A percentile compares a stretch with the other conserved stretches of the same genome.
Evolutionary conservation across 108 stramenopile genomes (phyloP).

Genomic region (Seminavis robusta): DNA sequence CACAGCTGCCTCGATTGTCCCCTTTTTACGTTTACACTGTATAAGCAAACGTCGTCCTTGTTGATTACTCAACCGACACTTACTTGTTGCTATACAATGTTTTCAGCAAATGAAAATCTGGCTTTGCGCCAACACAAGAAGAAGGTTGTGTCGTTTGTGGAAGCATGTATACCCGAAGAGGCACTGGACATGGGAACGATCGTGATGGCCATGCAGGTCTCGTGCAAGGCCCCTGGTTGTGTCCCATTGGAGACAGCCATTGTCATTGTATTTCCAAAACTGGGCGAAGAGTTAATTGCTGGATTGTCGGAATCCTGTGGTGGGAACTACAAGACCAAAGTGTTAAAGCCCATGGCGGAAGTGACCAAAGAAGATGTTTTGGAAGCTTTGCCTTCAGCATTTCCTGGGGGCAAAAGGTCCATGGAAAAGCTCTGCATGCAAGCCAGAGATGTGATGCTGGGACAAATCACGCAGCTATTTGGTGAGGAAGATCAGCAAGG

Average conservation of each 20-base stretch:
- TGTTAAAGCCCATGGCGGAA: slow-evolving; percentile 81
- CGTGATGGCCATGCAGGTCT: slow-evolving; percentile 89
- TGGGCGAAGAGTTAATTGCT: slow-evolving; percentile 13
- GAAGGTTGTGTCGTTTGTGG: slow-evolving; percentile 66
- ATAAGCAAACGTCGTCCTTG: too few relatives aligned
- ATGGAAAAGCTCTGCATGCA: slow-evolving; percentile 52
- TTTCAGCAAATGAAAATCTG: slow-evolving; percentile 89
- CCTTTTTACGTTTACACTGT: too few relatives aligned
- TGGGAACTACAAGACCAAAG: slow-evolving; percentile 65
- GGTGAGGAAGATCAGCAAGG: slow-evolving; percentile 37
- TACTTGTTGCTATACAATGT: too few relatives aligned
- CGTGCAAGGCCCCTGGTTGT: slow-evolving; percentile 78
- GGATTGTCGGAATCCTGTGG: slow-evolving; percentile 23
- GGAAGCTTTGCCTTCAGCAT: slow-evolving; percentile 76
- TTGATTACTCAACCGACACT: too few relatives aligned
- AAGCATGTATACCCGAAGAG: slow-evolving; percentile 71
- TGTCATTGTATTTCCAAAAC: slow-evolving; percentile 76
- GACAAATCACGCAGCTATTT: slow-evolving; percentile 75
- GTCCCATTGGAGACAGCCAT: slow-evolving; percentile 87
- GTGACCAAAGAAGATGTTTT: slow-evolving; percentile 79
- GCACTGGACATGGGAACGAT: slow-evolving; percentile 71
- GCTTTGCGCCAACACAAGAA: slow-evolving; percentile 80
- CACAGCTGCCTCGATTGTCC: too few relatives aligned
- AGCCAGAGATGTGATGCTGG: slow-evolving; percentile 77
- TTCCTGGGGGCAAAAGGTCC: slow-evolving; percentile 69